These are phyloP conservation scores for Cryptococcus hybrid DNA, from an alignment of 1,284 basidiomycete species.

Conservation along the genomic window DNA sequence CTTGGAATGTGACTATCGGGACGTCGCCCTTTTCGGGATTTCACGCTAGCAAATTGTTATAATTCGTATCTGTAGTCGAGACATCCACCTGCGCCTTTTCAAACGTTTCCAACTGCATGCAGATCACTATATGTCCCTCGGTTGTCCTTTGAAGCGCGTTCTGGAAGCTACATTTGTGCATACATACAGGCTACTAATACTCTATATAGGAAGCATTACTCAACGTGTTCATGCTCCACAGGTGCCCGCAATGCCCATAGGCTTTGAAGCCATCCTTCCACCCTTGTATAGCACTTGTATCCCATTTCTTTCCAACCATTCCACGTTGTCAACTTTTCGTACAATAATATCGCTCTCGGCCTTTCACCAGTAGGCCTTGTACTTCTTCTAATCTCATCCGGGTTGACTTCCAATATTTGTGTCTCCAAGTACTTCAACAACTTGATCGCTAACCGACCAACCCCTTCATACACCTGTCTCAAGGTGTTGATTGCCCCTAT, in stretches of 20 bases:
- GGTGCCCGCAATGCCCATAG: background rate
- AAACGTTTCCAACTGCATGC: too few relatives aligned
- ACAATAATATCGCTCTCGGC: constrained; percentile 20
- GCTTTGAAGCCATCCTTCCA: background rate
- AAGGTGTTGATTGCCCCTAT: constrained; percentile 39
- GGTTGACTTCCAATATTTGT: constrained; percentile 42
- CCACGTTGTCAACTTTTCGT: constrained; percentile 17
- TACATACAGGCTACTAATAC: too few relatives aligned
- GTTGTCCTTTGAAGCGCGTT: too few relatives aligned
- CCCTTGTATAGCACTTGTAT: constrained; percentile 10
- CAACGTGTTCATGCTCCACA: background rate
- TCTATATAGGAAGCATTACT: background rate
- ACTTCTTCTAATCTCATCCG: constrained; percentile 19
- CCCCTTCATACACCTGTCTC: constrained; percentile 28
- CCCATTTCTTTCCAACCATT: constrained; percentile 25
- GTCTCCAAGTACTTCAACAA: constrained; percentile 41
- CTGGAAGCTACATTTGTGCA: too few relatives aligned
- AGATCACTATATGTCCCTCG: too few relatives aligned
- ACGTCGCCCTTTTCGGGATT: too few relatives aligned
- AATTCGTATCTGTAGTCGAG: too few relatives aligned
- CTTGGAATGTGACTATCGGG: too few relatives aligned
- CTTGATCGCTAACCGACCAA: constrained; percentile 20
- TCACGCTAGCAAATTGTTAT: too few relatives aligned
- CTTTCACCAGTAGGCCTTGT: constrained; percentile 3
- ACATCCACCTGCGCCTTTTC: too few relatives aligned